Conservation (phyloP, 1,284 basidiomycete species). For the Trichosporon sp. region DNA sequence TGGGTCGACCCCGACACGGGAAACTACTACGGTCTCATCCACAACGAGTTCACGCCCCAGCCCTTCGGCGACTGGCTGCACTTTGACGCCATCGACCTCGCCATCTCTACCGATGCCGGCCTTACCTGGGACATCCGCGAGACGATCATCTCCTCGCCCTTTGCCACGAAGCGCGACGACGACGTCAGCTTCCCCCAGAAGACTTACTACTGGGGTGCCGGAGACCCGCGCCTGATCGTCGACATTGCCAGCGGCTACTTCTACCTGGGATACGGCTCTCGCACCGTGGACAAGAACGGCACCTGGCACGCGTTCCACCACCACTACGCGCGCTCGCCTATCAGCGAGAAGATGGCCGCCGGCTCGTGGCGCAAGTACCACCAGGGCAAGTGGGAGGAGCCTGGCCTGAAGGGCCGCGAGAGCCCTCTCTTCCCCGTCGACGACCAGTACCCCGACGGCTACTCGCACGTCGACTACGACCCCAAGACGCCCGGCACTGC, state of each 20-base stretch:
- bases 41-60: constrained; percentile 8
- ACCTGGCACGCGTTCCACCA: constrained; percentile 7
- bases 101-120: constrained; percentile 3
- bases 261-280: constrained; percentile 6
- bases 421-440: background rate
- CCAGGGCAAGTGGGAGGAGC: constrained; percentile 6
- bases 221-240: constrained; percentile 9
- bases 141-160: constrained; percentile 4
- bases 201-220: constrained; percentile 8
- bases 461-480: constrained; percentile 2
- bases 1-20: constrained; percentile 10
- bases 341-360: background rate
- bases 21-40: constrained; percentile 4
- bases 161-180: constrained; percentile 2
- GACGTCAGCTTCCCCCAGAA: background rate
- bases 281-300: constrained; percentile 9
- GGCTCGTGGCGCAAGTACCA: constrained; percentile 11
- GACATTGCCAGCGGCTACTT: constrained; percentile 9
- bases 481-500: background rate
- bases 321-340: constrained; percentile 9
- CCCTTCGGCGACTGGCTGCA: constrained; percentile 10
- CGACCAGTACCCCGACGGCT: background rate
- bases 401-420: constrained; percentile 1
- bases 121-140: constrained; percentile 6
- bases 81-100: constrained; percentile 9